These are phyloP conservation scores for Brassica cretica DNA, from an alignment of 345 rosid species.

Conservation along the genomic window DNA sequence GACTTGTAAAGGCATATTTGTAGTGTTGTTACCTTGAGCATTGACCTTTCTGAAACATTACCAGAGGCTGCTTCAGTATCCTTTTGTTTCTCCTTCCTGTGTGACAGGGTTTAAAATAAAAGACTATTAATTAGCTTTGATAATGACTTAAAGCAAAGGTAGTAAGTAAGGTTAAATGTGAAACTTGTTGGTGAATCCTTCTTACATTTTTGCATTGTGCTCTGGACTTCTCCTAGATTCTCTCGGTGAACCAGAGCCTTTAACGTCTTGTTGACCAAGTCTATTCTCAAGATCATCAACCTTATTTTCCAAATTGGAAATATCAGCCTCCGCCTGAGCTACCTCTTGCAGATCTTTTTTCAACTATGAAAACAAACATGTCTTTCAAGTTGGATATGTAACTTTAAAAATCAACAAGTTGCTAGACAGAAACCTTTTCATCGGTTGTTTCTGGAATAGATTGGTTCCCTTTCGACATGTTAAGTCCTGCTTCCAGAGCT, in stretches of 20 bases:
- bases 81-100: conserved; percentile 58
- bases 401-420: conserved; percentile 15
- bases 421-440: conserved; percentile 49
- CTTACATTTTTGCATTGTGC: conserved; percentile 50
- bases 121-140: conserved; percentile 12
- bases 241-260: conserved; percentile 38
- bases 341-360: conserved; percentile 69
- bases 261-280: conserved; percentile 51
- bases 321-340: conserved; percentile 60
- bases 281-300: conserved; percentile 57
- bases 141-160: conserved; percentile 1
- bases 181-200: conserved; percentile 26
- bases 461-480: conserved; percentile 43
- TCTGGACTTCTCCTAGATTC: conserved; percentile 34
- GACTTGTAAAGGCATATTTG: not conserved
- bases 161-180: not conserved
- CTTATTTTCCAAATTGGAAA: conserved; percentile 59
- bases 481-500: conserved; percentile 67
- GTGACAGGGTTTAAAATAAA: conserved; percentile 17
- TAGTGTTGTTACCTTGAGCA: conserved; percentile 54
- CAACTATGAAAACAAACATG: conserved; percentile 42
- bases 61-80: conserved; percentile 41
- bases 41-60: conserved; percentile 44
- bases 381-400: conserved; percentile 30
- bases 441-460: conserved; percentile 47